Base-by-base conservation (phyloP, 1,139 yeast genomes). In the Blastobotrys elegans region DNA sequence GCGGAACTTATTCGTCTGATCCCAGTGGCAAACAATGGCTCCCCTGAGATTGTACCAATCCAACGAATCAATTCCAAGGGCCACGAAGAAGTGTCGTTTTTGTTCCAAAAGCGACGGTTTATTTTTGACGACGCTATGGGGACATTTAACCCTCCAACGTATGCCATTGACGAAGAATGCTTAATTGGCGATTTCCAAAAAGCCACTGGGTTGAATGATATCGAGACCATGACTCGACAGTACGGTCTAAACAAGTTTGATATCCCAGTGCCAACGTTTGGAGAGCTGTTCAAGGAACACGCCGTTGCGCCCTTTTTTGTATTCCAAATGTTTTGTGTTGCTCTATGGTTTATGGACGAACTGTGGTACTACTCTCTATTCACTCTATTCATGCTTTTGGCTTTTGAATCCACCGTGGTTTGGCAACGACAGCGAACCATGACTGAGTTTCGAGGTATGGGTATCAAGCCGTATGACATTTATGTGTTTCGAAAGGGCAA, bases 251-350 rank as follows among this genome's bases (percentile, higher is more conserved):
- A 92, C 70, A 77, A 77, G 58, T 92, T 92, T 63, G 98, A 92
- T 63, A 92, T 92, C 56, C 98, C 98, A 32, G 78, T 94, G 47
- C 99, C 98, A 43, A 80, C 96, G 1, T 90, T 92, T 61, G 57
- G 77, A 53, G 98, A 92, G 66, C 75, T 92, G 61, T 92, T 92
- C 73, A 84, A 88, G 65, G 98, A 92, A 68, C 98, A 92, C 66
- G 98, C 97, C 5, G 95, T 94, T 41, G 97, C 98, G 11, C 99
- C 99, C 10, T 87, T 94, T 67, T 92, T 92, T 61, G 96, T 92
- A 27, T 92, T 92, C 72, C 99, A 92, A 71, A 77, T 92, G 52
- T 92, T 92, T 66, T 90, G 97, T 63, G 95, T 92, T 48, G 95
- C 94, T 14, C 75, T 94, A 54, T 94, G 97, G 97, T 78, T 88